phyloP scores from a whole-genome alignment of 2,329 filamentous ascomycete species.

The Penicillium sp. region DNA sequence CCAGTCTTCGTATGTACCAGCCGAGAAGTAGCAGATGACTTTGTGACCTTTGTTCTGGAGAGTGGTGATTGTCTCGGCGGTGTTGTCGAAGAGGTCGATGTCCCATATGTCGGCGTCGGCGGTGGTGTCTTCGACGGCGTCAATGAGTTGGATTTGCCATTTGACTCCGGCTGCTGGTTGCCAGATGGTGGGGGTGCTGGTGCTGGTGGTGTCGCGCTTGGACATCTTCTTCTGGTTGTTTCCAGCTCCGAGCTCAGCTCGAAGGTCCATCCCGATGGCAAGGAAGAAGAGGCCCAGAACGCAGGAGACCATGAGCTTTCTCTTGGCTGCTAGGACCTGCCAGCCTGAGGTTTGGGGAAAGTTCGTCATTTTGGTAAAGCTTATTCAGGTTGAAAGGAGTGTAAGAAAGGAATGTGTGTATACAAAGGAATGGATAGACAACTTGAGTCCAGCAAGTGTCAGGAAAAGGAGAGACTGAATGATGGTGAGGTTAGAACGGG shows the following conservation, averaged over 20 bases:
- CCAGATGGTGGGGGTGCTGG: constrained; percentile 40
- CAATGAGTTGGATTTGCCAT: constrained; percentile 62
- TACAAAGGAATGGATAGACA: constrained; percentile 8
- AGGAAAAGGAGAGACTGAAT: constrained; percentile 1
- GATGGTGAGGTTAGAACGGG: background rate
- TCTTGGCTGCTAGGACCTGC: constrained; percentile 3
- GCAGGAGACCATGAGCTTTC: background rate
- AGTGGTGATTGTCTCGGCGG: constrained; percentile 45
- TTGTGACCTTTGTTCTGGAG: constrained; percentile 55
- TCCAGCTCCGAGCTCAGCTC: background rate
- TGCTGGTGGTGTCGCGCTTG: constrained; percentile 2
- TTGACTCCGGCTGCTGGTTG: constrained; percentile 51
- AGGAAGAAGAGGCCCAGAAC: constrained; percentile 2
- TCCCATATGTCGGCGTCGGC: constrained; percentile 59
- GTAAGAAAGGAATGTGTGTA: constrained; percentile 2
- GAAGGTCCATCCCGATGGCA: constrained; percentile 2
- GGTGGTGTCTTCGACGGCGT: constrained; percentile 43
- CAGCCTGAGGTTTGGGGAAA: background rate
- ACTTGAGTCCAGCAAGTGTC: constrained; percentile 13
- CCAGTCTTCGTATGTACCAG: constrained; percentile 65
- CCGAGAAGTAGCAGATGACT: constrained; percentile 74
- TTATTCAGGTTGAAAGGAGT: background rate
- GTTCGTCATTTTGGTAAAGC: background rate
- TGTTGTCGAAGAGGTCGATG: constrained; percentile 59
- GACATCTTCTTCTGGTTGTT: background rate